A percentile compares a stretch with the other conserved stretches of the same genome.
Evolutionary conservation across 768 basidiomycete genomes (phyloP).

Genomic region (Lactarius vividus): DNA sequence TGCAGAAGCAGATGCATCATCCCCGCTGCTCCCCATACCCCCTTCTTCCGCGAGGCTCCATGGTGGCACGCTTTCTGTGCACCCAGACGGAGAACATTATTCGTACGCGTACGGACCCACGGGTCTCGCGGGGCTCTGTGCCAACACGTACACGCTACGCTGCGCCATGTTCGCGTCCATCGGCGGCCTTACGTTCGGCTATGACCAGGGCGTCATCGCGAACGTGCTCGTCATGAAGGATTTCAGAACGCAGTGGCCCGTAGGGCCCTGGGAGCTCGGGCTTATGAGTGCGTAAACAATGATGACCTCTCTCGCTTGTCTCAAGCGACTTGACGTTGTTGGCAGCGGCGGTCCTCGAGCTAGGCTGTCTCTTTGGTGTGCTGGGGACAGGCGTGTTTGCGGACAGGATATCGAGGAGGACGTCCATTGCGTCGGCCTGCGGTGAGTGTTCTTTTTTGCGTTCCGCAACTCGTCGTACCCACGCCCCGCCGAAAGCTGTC

Average conservation of each 20-base stretch:
- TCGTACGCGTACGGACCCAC: constrained; percentile 70
- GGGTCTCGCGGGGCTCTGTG: constrained; percentile 61
- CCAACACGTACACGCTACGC: constrained; percentile 61
- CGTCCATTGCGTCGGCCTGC: constrained; percentile 66
- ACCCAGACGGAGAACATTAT: constrained; percentile 37
- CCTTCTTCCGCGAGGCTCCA: constrained; percentile 9
- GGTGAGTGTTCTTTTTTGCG: constrained; percentile 40
- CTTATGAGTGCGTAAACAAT: constrained; percentile 64
- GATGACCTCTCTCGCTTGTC: background rate
- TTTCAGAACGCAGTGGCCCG: constrained; percentile 64
- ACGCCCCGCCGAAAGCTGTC: constrained; percentile 41
- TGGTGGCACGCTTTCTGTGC: constrained; percentile 25
- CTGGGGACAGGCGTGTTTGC: constrained; percentile 64
- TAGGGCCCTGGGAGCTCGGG: constrained; percentile 71
- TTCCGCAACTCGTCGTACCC: background rate
- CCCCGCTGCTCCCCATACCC: constrained; percentile 14
- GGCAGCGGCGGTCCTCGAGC: constrained; percentile 71
- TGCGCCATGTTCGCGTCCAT: constrained; percentile 76
- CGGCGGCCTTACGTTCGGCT: constrained; percentile 77
- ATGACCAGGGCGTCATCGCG: constrained; percentile 84
- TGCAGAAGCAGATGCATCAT: constrained; percentile 12
- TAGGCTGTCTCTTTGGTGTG: constrained; percentile 78
- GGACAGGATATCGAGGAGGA: constrained; percentile 63
- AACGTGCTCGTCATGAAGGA: constrained; percentile 83
- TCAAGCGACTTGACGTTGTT: background rate